Conservation (phyloP, 2,329 filamentous ascomycete genomes). For the Drechslera avenae region DNA sequence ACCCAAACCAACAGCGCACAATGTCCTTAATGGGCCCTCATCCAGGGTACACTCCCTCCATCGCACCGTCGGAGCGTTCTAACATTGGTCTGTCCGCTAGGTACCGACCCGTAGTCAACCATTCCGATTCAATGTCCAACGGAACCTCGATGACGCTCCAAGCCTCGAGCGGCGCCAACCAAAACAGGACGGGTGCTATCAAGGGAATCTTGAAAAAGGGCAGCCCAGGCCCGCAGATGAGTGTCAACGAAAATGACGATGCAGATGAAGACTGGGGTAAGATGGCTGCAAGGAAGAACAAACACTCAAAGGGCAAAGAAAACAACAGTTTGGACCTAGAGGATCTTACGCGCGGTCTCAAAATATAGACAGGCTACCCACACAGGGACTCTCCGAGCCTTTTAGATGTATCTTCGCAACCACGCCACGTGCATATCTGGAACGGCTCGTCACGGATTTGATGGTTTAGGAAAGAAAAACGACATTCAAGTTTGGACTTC, state of each 20-base stretch:
- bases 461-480: constrained; percentile 1
- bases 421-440: not conserved
- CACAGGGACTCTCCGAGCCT: constrained; percentile 6
- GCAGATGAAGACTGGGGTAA: constrained; percentile 44
- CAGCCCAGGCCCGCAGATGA: constrained; percentile 14
- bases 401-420: constrained; percentile 3
- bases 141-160: constrained; percentile 42
- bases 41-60: constrained; percentile 78
- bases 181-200: constrained; percentile 23
- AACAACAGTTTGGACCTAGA: constrained; percentile 26
- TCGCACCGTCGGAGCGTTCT: constrained; percentile 93
- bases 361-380: constrained; percentile 21
- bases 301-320: constrained; percentile 27
- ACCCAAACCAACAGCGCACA: constrained; percentile 51
- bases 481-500: not conserved
- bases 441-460: constrained; percentile 1
- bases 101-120: constrained; percentile 80
- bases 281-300: constrained; percentile 39
- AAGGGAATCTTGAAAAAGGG: constrained; percentile 45
- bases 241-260: constrained; percentile 33
- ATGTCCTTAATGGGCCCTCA: constrained; percentile 37
- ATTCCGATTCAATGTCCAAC: constrained; percentile 37
- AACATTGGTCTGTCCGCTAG: constrained; percentile 88
- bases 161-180: constrained; percentile 32
- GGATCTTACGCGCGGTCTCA: constrained; percentile 35